These are phyloP conservation scores for Elongisporangium anandrum DNA, from an alignment of 352 stramenopile genomes.

Conservation along the genomic window DNA sequence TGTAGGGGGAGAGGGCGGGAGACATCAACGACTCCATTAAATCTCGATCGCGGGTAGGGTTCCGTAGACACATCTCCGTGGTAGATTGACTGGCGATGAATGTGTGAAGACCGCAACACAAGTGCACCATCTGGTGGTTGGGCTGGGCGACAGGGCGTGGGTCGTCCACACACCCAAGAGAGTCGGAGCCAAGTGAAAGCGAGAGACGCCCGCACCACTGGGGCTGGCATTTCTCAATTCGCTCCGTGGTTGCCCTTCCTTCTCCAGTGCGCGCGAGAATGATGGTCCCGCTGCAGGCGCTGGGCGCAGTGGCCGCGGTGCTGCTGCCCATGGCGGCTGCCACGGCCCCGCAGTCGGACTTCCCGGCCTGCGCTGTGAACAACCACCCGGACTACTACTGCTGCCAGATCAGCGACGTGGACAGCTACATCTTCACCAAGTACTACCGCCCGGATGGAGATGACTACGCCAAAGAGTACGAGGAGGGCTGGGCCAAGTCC, in stretches of 20 bases:
- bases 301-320: conserved; percentile 9
- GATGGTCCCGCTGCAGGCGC: conserved; percentile 6
- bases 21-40: background rate
- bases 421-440: conserved; percentile 45
- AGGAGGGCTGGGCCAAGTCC: conserved; percentile 60
- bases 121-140: background rate
- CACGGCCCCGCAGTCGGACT: conserved; percentile 50
- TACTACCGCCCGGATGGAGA: conserved; percentile 50
- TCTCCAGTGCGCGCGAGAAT: background rate
- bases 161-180: background rate
- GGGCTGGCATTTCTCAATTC: background rate
- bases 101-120: background rate
- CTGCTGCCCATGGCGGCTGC: conserved; percentile 21
- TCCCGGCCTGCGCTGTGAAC: conserved; percentile 58
- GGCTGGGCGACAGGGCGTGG: background rate
- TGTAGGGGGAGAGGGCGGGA: background rate
- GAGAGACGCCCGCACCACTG: background rate
- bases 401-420: conserved; percentile 34
- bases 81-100: background rate
- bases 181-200: background rate
- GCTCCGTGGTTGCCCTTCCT: background rate
- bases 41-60: background rate
- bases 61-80: background rate
- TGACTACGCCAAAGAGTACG: conserved; percentile 47
- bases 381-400: conserved; percentile 49